These are phyloP conservation scores for Termitomyces sp. DNA, from an alignment of 768 basidiomycete genomes.

Conservation along the genomic window DNA sequence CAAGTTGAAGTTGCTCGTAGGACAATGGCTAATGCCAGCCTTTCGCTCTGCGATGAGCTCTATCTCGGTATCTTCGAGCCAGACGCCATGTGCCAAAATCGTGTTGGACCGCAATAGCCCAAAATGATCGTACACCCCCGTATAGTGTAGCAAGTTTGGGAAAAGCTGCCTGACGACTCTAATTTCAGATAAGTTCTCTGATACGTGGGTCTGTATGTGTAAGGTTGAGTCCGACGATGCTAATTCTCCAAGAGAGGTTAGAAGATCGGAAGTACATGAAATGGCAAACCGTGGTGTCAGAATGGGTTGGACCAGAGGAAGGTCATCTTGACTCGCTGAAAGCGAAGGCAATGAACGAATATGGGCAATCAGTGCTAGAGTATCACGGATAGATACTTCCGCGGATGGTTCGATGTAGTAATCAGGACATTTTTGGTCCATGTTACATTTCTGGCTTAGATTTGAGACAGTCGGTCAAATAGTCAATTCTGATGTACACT, in stretches of 20 bases:
- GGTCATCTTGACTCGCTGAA: constrained; percentile 18
- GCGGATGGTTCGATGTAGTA: constrained; percentile 64
- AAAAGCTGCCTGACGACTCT: constrained; percentile 61
- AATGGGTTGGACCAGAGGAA: constrained; percentile 77
- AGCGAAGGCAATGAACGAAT: constrained; percentile 49
- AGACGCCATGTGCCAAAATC: constrained; percentile 83
- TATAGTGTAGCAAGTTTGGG: constrained; percentile 59
- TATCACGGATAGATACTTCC: constrained; percentile 53
- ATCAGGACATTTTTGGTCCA: constrained; percentile 71
- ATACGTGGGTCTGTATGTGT: constrained; percentile 88
- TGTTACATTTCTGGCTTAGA: constrained; percentile 74
- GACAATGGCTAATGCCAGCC: constrained; percentile 89
- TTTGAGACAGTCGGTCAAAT: not conserved
- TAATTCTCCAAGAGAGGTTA: constrained; percentile 55
- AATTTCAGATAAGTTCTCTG: constrained; percentile 78
- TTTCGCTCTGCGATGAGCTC: constrained; percentile 56
- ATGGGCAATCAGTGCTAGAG: constrained; percentile 59
- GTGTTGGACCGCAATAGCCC: constrained; percentile 76
- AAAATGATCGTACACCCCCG: constrained; percentile 75
- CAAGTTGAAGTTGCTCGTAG: constrained; percentile 90
- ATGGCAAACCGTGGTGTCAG: constrained; percentile 97
- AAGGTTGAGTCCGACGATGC: constrained; percentile 55
- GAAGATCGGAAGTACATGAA: constrained; percentile 71
- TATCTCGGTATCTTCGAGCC: constrained; percentile 70
- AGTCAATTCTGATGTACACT: constrained; percentile 18